phyloP scores from a whole-genome alignment of 2,329 filamentous ascomycete species.

The Pseudopithomyces maydicus region DNA sequence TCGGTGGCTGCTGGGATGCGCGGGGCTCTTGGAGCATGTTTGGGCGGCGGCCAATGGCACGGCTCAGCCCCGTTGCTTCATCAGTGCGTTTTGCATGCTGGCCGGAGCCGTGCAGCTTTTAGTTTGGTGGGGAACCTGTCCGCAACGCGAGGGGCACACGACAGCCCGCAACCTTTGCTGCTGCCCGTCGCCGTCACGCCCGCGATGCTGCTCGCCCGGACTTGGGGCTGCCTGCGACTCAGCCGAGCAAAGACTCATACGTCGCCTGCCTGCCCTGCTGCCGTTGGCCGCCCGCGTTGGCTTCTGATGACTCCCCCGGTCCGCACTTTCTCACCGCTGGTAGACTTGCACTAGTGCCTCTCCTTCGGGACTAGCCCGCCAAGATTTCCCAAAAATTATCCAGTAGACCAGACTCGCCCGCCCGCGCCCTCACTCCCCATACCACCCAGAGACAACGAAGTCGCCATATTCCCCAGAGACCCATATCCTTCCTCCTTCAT shows the following conservation, averaged over 20 bases:
- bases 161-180: neutral
- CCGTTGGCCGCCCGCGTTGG: neutral
- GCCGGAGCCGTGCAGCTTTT: constrained; percentile 25
- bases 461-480: constrained; percentile 30
- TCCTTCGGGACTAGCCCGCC: constrained; percentile 11
- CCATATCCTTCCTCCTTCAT: constrained; percentile 27
- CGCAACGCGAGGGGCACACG: constrained; percentile 17
- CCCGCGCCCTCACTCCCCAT: constrained; percentile 33
- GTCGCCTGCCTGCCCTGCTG: neutral
- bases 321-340: constrained; percentile 24
- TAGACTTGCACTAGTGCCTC: constrained; percentile 17
- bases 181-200: neutral
- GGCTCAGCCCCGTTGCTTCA: constrained; percentile 37
- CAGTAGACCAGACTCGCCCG: neutral
- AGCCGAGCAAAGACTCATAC: neutral
- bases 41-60: constrained; percentile 33
- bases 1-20: constrained; percentile 27
- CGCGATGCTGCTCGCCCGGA: too few relatives aligned
- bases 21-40: constrained; percentile 24
- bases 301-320: constrained; percentile 19
- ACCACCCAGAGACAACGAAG: constrained; percentile 48
- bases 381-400: constrained; percentile 25
- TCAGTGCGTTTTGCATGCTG: constrained; percentile 27
- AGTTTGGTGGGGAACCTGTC: constrained; percentile 36
- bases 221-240: neutral